These are phyloP conservation scores for Aspergillus sp. DNA, from an alignment of 2,329 filamentous ascomycete genomes.

Conservation along the genomic window DNA sequence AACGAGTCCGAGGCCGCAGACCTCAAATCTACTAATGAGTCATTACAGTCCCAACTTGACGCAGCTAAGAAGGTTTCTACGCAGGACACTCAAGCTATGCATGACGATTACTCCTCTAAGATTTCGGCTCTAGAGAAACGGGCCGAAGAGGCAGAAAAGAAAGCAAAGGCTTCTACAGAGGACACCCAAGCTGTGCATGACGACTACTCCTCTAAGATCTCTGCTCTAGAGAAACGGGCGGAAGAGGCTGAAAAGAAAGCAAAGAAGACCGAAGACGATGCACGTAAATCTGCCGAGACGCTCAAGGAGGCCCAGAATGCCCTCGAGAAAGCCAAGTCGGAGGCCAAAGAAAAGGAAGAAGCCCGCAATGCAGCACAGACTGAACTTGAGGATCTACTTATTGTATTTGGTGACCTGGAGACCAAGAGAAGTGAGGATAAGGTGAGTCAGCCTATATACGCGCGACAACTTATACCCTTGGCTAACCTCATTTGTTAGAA, in stretches of 20 bases:
- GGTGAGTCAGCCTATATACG: conserved; percentile 47
- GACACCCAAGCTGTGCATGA: conserved; percentile 60
- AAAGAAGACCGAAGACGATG: conserved; percentile 33
- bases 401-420: conserved; percentile 78
- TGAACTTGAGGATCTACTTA: conserved; percentile 76
- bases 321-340: conserved; percentile 32
- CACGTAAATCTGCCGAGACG: conserved; percentile 47
- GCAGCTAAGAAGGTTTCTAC: conserved; percentile 49
- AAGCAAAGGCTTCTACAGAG: conserved; percentile 38
- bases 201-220: conserved; percentile 47
- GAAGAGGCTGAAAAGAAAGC: conserved; percentile 36
- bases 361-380: conserved; percentile 65
- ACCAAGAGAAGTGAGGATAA: conserved; percentile 75
- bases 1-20: conserved; percentile 59
- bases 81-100: conserved; percentile 59
- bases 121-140: conserved; percentile 50
- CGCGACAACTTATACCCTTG: neutral
- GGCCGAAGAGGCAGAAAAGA: conserved; percentile 41
- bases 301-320: conserved; percentile 47
- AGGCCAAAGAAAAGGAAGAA: conserved; percentile 54
- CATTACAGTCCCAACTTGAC: conserved; percentile 50
- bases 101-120: conserved; percentile 51
- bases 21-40: conserved; percentile 55
- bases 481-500: conserved; percentile 32
- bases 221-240: conserved; percentile 52